These are phyloP conservation scores for Musa balbisiana DNA, from an alignment of 202 grass and related monocot species.

Conservation along the genomic window DNA sequence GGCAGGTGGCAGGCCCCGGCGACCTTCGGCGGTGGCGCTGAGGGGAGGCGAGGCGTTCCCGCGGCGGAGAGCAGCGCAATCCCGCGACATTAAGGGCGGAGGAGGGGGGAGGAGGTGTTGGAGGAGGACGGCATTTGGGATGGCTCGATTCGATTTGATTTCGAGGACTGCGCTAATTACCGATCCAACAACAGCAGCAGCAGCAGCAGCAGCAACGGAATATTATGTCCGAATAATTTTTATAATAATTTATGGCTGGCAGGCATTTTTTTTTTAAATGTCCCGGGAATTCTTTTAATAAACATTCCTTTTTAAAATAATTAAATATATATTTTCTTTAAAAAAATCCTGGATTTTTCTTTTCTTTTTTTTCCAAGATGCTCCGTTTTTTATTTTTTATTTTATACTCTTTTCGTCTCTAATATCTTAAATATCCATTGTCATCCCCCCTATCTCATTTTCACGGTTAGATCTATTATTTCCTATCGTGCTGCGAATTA, in stretches of 20 bases:
- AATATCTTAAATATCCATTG: too few species aligned
- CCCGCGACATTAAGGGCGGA: not conserved
- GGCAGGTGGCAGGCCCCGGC: not conserved
- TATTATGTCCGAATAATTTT: not conserved
- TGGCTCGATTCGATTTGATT: not conserved
- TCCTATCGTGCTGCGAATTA: rapidly evolving
- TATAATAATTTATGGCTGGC: too few species aligned
- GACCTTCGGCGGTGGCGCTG: not conserved
- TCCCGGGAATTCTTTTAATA: too few species aligned
- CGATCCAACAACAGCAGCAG: not conserved
- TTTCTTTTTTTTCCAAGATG: too few species aligned
- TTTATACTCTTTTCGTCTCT: too few species aligned
- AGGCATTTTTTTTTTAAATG: too few species aligned
- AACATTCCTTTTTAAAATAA: too few species aligned
- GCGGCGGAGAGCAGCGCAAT: not conserved
- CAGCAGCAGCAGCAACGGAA: not conserved
- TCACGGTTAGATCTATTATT: rapidly evolving
- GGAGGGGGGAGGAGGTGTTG: not conserved
- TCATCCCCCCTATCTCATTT: too few species aligned
- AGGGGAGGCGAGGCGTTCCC: not conserved
- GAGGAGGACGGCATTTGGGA: not conserved
- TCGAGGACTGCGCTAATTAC: not conserved
- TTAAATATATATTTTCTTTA: too few species aligned
- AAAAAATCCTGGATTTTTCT: too few species aligned
- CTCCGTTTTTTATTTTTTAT: too few species aligned